These are phyloP conservation scores for Linaria vulgaris DNA, from an alignment of 257 asterid genomes.

Conservation along the genomic window DNA sequence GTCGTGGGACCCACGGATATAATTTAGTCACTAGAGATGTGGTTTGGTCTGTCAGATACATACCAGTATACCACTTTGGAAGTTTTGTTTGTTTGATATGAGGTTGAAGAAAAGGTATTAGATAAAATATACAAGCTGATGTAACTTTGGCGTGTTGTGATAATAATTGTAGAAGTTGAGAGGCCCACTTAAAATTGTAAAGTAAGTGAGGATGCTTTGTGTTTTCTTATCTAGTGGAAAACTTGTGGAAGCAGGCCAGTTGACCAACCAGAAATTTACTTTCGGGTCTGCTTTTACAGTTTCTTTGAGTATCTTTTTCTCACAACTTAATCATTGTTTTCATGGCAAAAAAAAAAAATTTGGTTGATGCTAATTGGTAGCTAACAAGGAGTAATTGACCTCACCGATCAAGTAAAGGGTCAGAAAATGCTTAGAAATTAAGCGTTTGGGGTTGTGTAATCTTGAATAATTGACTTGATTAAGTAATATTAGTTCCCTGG, in stretches of 20 bases:
- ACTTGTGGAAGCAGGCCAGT: conserved; percentile 22
- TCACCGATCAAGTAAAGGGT: background rate
- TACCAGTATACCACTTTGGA: too few species aligned
- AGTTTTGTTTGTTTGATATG: too few species aligned
- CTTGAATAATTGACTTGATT: background rate
- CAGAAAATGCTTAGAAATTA: too few species aligned
- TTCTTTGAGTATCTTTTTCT: conserved; percentile 5
- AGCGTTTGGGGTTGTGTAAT: background rate
- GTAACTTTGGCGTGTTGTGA: conserved; percentile 3
- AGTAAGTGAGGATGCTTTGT: background rate
- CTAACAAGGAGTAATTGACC: background rate
- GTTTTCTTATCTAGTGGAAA: background rate
- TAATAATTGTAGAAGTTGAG: background rate
- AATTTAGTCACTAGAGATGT: too few species aligned
- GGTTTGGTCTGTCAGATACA: too few species aligned
- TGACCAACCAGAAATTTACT: conserved; percentile 1
- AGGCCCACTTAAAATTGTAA: conserved; percentile 18
- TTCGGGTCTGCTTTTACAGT: too few species aligned
- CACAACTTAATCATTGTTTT: background rate
- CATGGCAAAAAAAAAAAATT: background rate
- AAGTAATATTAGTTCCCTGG: background rate
- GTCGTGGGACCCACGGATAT: too few species aligned
- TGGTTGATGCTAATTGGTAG: background rate
- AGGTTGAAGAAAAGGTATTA: background rate
- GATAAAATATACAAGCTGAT: conserved; percentile 15